Evolutionary conservation across 192 early-diverging fungal genomes (phyloP), one percentile per base, ranked within the genome.

Genomic region (Kickxella alabastrina): DNA sequence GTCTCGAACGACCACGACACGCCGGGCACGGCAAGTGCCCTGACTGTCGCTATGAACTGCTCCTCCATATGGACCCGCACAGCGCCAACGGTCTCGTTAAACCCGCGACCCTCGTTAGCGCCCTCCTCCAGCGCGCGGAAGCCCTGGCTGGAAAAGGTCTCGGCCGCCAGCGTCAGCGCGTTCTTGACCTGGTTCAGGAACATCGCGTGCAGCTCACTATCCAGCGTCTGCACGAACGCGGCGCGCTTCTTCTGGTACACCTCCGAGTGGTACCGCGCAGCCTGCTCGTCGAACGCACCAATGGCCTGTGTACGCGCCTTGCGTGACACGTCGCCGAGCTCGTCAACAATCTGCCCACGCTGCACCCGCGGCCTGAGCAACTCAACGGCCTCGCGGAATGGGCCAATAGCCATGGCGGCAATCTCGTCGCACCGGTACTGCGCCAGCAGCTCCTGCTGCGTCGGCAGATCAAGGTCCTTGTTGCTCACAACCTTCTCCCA

Each of bases 361-460:
- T 95, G 89, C 25, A 98, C 78, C 10, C 79, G 83, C 40, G 79
- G 77, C 36, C 83, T 82, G 56, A 89, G 75, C 18, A 62, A 56
- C 36, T 81, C 81, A 27, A 92, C 66, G 13, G 80, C 72, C 36
- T 71, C 76, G n/a, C 61, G 53, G 61, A 97, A 97, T 7, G 62
- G 64, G 10, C 79, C 83, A 67, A 90, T 85, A 0, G 85, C 89
- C 1, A 77, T 69, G 8, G 69, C 82, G 23, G 89, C 83, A 65
- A 99, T 97, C 69, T 99, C 97, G 46, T 99, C 97, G 65, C 97
- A 99, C 40, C 97, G 87, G 70, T 91, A 97, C 79, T 97, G 93
- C 23, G 97, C 97, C 42, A 99, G 81, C 39, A 99, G 68, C 67
- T 97, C 90, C 77, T 97, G 95, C 63, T 99, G 97, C 5, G 95